A percentile compares a stretch with the other conserved stretches of the same genome.
These are phyloP conservation scores for Trichoderma atroviride DNA, from an alignment of 2,329 filamentous ascomycete genomes.

Conservation along the genomic window DNA sequence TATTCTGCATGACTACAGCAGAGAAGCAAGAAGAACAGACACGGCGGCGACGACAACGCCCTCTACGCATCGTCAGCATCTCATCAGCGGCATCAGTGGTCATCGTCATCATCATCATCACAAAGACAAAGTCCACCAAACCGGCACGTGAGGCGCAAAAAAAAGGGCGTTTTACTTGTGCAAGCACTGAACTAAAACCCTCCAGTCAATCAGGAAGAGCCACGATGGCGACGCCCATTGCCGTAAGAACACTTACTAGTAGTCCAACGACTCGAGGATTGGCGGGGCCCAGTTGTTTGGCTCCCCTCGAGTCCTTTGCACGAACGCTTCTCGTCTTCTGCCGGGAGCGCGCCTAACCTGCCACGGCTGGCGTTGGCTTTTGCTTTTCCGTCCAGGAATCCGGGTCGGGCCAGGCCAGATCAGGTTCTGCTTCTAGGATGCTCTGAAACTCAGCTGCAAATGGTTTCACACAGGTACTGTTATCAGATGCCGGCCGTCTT, in stretches of 20 bases:
- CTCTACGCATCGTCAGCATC: not conserved
- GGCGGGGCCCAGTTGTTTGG: slow-evolving; percentile 14
- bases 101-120: not conserved
- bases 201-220: not conserved
- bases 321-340: not conserved
- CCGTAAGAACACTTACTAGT: not conserved
- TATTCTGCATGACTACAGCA: not conserved
- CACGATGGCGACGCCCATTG: not conserved
- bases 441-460: not conserved
- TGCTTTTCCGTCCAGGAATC: not conserved
- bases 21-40: not conserved
- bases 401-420: not conserved
- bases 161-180: not conserved
- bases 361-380: not conserved
- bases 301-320: not conserved
- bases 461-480: not conserved
- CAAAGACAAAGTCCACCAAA: not conserved
- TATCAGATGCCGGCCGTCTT: not conserved
- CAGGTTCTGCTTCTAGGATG: not conserved
- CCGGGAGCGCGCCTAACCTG: slow-evolving; percentile 1
- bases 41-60: not conserved
- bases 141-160: not conserved
- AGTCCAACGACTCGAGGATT: not conserved
- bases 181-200: not conserved
- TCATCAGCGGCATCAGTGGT: not conserved